Evolutionary conservation across 345 rosid genomes (phyloP), one percentile per base, ranked within the genome.

Genomic region (Reutealis trisperma): DNA sequence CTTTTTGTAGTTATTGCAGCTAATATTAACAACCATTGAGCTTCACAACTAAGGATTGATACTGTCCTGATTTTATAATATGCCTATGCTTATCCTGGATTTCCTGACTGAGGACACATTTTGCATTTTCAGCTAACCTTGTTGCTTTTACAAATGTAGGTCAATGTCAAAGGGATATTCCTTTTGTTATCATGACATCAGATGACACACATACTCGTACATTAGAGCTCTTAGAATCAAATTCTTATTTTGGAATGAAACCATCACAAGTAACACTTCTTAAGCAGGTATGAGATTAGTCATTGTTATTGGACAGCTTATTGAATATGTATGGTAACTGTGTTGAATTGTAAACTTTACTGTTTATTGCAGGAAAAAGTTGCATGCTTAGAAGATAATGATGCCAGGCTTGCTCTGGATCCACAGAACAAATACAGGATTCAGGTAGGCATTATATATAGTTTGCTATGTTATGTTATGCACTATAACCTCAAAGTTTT

Each of bases 351-450:
- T 18, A 42, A 25, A 44, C 9, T 73, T 70, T 78, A 4, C 77
- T 41, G 11, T 65, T 55, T 74, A 51, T 73, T 78, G 6, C 87
- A 95, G 99, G 98, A 95, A 86, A 95, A 95, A 89, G 99, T 95
- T 88, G 98, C 98, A 72, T 95, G 99, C 79, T 87, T 95, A 82
- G 96, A 88, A 74, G 98, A 93, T 82, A 95, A 93, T 72, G 96
- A 95, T 81, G 99, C 97, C 41, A 86, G 91, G 77, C 92, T 93
- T 77, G 98, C 98, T 66, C 55, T 92, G 82, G 97, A 96, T 78
- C 87, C 97, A 18, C 78, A 85, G 30, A 89, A 93, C 89, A 93
- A 88, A 78, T 93, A 88, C 86, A 86, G 73, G 81, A 92, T 96
- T 84, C 98, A 93, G 98, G 99, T 93, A 84, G 77, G 62, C 51